phyloP scores from a whole-genome alignment of 495 filamentous ascomycete species.

The Elasticomyces elasticus region DNA sequence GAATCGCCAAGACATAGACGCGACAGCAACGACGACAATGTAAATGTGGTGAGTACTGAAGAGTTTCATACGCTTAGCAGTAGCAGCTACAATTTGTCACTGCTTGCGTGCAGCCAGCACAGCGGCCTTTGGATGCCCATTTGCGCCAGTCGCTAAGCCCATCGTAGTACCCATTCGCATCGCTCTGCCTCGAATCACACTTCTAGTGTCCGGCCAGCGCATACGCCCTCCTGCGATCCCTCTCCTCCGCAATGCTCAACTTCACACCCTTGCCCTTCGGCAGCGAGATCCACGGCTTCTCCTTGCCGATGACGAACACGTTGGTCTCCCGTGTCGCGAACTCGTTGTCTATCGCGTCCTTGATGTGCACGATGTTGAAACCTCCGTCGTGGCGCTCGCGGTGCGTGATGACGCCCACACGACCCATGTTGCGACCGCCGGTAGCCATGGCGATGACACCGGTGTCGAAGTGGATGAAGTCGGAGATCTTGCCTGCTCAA shows the following conservation, averaged over 20 bases:
- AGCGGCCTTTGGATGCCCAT: not conserved
- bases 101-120: not conserved
- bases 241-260: conserved; percentile 94
- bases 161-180: not conserved
- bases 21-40: not conserved
- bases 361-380: conserved; percentile 99
- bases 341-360: conserved; percentile 98
- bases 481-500: conserved; percentile 59
- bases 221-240: conserved; percentile 82
- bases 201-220: conserved; percentile 55
- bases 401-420: conserved; percentile 99
- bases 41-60: not conserved
- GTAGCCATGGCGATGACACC: conserved; percentile 95
- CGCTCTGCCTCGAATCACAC: not conserved
- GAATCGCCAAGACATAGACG: not conserved
- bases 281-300: conserved; percentile 97
- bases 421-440: conserved; percentile 99
- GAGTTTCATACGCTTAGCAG: not conserved
- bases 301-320: conserved; percentile 93
- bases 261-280: conserved; percentile 99
- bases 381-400: conserved; percentile 99
- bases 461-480: conserved; percentile 95
- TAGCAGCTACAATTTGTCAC: not conserved
- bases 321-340: conserved; percentile 98
- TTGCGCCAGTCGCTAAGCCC: not conserved